Evolutionary conservation across 1,284 basidiomycete species (phyloP).

Genomic region (Cutaneotrichosporon spelunceum): DNA sequence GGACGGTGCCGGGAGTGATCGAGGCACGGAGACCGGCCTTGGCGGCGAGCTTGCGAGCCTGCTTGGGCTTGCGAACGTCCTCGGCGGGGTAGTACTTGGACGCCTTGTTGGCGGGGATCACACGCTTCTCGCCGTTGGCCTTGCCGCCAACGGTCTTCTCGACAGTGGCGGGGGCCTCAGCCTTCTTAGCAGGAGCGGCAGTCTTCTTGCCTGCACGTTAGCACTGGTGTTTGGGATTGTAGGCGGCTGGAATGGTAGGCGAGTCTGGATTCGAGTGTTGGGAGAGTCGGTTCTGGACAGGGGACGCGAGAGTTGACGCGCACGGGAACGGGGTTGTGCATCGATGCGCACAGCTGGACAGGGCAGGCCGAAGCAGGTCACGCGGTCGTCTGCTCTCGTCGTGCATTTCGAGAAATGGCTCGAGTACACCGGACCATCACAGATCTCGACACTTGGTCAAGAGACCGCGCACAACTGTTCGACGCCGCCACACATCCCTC

Average conservation of each 20-base stretch:
- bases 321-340: too few species aligned
- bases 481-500: too few species aligned
- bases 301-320: background rate
- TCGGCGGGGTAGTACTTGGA: slow-evolving; percentile 96
- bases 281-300: background rate
- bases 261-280: background rate
- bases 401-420: too few species aligned
- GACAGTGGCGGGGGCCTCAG: slow-evolving; percentile 56
- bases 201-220: slow-evolving; percentile 64
- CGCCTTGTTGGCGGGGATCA: slow-evolving; percentile 77
- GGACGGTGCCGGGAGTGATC: slow-evolving; percentile 91
- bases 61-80: slow-evolving; percentile 85
- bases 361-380: too few species aligned
- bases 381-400: background rate
- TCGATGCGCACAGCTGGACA: background rate
- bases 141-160: slow-evolving; percentile 84
- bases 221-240: background rate
- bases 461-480: too few species aligned
- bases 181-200: slow-evolving; percentile 62
- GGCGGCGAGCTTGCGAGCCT: slow-evolving; percentile 78
- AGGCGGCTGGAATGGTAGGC: background rate
- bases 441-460: too few species aligned
- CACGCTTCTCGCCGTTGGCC: slow-evolving; percentile 86
- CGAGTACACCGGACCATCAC: too few species aligned
- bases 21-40: slow-evolving; percentile 71